Evolutionary conservation across 192 early-diverging fungal species (phyloP).

Genomic region (Mortierella hygrophila): DNA sequence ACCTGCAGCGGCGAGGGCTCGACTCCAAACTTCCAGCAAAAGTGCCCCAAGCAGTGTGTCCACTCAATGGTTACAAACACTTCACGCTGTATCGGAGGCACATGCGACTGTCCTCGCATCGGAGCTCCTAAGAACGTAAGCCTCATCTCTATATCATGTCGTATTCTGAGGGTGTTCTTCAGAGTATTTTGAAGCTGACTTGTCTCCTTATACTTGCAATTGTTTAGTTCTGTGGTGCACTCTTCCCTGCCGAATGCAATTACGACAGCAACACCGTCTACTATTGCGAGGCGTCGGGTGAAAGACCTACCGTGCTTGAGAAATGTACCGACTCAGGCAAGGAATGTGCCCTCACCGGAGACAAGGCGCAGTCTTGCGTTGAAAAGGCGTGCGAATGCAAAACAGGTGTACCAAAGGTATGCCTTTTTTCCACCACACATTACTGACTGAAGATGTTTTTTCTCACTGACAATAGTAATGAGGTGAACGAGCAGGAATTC

Average conservation of each 20-base stretch:
- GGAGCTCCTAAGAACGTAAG: background rate
- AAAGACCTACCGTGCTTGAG: background rate
- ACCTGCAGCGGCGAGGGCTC: constrained; percentile 1
- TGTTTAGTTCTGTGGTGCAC: constrained; percentile 20
- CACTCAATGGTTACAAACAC: background rate
- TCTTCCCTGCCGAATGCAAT: background rate
- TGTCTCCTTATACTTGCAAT: background rate
- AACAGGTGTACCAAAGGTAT: background rate
- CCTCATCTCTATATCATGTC: background rate
- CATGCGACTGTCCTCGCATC: constrained; percentile 3
- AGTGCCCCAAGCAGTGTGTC: constrained; percentile 2
- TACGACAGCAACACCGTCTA: background rate
- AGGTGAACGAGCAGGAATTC: too few relatives aligned
- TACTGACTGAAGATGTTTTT: too few relatives aligned
- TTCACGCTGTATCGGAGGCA: background rate
- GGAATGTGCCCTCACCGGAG: background rate
- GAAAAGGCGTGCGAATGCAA: background rate
- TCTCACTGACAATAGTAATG: too few relatives aligned
- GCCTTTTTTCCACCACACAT: background rate
- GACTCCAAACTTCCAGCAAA: background rate
- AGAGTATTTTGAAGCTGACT: background rate
- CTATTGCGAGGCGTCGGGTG: background rate
- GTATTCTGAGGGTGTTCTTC: too few relatives aligned
- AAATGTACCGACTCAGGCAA: background rate
- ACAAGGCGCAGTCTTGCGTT: background rate